phyloP scores from a whole-genome alignment of 2,329 filamentous ascomycete species.

The Chalaropsis thielavioides region DNA sequence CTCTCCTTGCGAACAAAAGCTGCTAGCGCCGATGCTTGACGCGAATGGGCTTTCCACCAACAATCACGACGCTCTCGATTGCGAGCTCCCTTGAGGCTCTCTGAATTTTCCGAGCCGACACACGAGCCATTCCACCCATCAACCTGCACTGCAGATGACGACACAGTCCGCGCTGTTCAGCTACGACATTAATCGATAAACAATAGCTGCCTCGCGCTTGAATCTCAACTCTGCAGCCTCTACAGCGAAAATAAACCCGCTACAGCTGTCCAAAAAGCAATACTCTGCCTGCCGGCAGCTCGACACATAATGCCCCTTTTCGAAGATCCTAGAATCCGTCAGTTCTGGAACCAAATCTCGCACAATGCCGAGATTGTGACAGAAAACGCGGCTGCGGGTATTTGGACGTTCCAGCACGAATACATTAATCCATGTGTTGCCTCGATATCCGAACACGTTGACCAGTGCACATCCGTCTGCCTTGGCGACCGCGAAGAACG shows the following conservation, averaged over 20 bases:
- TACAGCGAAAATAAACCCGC: no score
- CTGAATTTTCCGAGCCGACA: not conserved
- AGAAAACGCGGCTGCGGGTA: slow-evolving; percentile 76
- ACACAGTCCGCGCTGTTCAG: not conserved
- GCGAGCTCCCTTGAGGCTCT: not conserved
- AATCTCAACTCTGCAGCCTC: no score
- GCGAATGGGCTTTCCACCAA: not conserved
- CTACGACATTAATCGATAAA: not conserved
- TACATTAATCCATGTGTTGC: slow-evolving; percentile 73
- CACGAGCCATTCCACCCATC: not conserved
- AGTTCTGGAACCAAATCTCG: slow-evolving; percentile 84
- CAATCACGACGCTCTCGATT: not conserved
- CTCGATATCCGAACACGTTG: slow-evolving; percentile 49
- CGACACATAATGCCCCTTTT: slow-evolving; percentile 41
- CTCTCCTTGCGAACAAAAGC: not conserved
- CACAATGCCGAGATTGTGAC: slow-evolving; percentile 84
- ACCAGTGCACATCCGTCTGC: slow-evolving; percentile 59
- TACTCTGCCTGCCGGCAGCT: not conserved
- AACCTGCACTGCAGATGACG: not conserved
- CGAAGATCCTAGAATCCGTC: slow-evolving; percentile 76
- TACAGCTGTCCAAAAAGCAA: not conserved
- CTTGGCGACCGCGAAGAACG: slow-evolving; percentile 60
- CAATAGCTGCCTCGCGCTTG: not conserved
- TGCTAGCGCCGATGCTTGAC: not conserved
- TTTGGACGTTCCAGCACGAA: slow-evolving; percentile 76